phyloP scores from a whole-genome alignment of 305 asterid genomes.

The Rubia peregrina region DNA sequence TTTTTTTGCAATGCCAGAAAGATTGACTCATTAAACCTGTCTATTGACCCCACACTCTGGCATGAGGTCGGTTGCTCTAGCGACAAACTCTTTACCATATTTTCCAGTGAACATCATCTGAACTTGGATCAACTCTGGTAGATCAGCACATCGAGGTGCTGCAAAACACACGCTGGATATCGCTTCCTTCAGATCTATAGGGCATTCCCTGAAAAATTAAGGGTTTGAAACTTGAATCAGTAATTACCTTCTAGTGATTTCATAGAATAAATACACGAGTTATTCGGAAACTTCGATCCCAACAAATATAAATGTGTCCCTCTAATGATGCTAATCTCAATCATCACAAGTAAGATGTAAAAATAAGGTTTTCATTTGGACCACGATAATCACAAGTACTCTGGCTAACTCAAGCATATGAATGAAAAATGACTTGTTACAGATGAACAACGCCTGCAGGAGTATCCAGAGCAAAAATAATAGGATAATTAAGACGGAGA shows the following conservation, averaged over 20 bases:
- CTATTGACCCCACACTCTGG: constrained; percentile 98
- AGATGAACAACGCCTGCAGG: not conserved
- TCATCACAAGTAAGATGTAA: not conserved
- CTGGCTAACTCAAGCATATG: not conserved
- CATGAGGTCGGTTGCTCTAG: constrained; percentile 89
- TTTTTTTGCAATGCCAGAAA: not conserved
- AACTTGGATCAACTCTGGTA: constrained; percentile 70
- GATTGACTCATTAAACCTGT: constrained; percentile 47
- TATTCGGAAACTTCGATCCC: not conserved
- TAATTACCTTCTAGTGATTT: not conserved
- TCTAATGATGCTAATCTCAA: not conserved
- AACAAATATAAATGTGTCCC: not conserved
- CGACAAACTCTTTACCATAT: constrained; percentile 83
- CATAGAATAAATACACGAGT: not conserved
- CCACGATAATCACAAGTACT: not conserved
- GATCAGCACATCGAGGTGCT: constrained; percentile 97
- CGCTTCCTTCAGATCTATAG: constrained; percentile 93
- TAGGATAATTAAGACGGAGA: not conserved
- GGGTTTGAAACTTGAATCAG: constrained; percentile 8
- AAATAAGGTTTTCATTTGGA: not conserved
- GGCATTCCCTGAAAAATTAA: constrained; percentile 70
- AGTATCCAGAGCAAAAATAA: not conserved
- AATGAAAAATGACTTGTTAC: not conserved
- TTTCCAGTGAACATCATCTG: constrained; percentile 72
- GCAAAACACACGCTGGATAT: constrained; percentile 96